phyloP scores from a whole-genome alignment of 805 yeast genomes.

The Yamadazyma nakazawae region DNA sequence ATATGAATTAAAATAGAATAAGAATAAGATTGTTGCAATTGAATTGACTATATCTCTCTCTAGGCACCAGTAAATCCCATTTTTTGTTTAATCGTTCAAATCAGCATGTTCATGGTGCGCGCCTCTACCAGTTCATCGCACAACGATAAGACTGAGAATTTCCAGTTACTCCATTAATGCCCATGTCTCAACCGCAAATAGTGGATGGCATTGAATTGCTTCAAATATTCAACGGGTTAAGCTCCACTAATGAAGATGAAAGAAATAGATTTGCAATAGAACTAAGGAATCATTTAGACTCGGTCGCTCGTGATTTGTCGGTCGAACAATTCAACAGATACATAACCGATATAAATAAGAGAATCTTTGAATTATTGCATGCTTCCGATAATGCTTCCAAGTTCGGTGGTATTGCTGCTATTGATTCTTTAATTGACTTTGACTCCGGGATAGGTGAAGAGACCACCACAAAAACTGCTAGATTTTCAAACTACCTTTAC shows the following conservation, averaged over 20 bases:
- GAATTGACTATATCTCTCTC: no score
- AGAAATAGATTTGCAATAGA: slow-evolving; percentile 62
- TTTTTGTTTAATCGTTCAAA: no score
- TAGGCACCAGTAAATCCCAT: no score
- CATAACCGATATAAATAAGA: slow-evolving; percentile 81
- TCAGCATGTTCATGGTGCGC: neutral
- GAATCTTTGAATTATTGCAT: slow-evolving; percentile 80
- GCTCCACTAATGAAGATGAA: slow-evolving; percentile 40
- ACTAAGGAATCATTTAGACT: slow-evolving; percentile 62
- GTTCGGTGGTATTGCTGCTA: slow-evolving; percentile 88
- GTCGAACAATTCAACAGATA: slow-evolving; percentile 78
- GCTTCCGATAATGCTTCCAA: slow-evolving; percentile 68
- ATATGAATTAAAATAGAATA: neutral
- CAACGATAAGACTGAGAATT: slow-evolving; percentile 2
- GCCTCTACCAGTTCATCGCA: slow-evolving; percentile 4
- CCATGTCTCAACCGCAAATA: slow-evolving; percentile 29
- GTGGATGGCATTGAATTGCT: slow-evolving; percentile 50
- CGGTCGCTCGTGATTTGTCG: slow-evolving; percentile 76
- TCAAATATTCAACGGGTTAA: slow-evolving; percentile 52
- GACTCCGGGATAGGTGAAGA: slow-evolving; percentile 76
- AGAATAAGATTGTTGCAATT: no score
- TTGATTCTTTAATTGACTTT: slow-evolving; percentile 80
- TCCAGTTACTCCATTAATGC: neutral
- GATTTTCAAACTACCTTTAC: slow-evolving; percentile 86
- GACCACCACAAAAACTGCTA: slow-evolving; percentile 80